Conservation (phyloP, 2,329 filamentous ascomycete species). For the Pseudopyrenochaeta lycopersici region DNA sequence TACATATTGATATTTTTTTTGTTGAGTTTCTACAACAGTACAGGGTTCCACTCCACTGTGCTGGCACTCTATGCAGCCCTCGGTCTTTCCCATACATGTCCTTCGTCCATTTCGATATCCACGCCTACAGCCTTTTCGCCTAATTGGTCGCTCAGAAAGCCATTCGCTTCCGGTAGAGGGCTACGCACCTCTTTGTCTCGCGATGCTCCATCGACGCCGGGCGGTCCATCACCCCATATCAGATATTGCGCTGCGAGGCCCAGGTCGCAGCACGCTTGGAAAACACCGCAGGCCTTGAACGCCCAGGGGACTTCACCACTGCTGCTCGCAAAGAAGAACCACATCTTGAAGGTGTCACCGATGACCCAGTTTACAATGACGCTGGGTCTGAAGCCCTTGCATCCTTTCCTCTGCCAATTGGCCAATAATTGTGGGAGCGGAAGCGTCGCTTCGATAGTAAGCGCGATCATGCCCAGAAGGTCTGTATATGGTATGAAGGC, state of each 20-base stretch:
- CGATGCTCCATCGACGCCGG: constrained; percentile 11
- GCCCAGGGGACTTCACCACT: constrained; percentile 74
- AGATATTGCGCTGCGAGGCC: constrained; percentile 78
- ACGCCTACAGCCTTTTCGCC: constrained; percentile 12
- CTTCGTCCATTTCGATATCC: constrained; percentile 29
- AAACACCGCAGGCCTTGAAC: constrained; percentile 84
- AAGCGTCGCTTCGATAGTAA: constrained; percentile 81
- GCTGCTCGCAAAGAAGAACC: constrained; percentile 77
- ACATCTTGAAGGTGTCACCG: constrained; percentile 85
- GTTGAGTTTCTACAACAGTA: no score
- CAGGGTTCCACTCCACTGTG: no score
- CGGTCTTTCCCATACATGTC: constrained; percentile 33
- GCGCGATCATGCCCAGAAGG: constrained; percentile 76
- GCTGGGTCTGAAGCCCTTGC: constrained; percentile 79
- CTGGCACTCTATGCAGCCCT: constrained; percentile 11
- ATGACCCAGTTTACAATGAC: constrained; percentile 81
- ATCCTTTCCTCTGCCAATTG: constrained; percentile 73
- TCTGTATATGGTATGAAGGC: constrained; percentile 73
- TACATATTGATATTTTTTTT: no score
- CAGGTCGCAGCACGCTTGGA: constrained; percentile 79
- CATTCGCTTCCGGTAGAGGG: constrained; percentile 26
- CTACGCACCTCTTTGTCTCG: constrained; percentile 36
- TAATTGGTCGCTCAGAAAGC: constrained; percentile 21
- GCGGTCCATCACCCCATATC: constrained; percentile 40
- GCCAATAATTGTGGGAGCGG: constrained; percentile 80